Base-by-base conservation (phyloP, 1,284 basidiomycete species). In the Moesziomyces parantarcticus region DNA sequence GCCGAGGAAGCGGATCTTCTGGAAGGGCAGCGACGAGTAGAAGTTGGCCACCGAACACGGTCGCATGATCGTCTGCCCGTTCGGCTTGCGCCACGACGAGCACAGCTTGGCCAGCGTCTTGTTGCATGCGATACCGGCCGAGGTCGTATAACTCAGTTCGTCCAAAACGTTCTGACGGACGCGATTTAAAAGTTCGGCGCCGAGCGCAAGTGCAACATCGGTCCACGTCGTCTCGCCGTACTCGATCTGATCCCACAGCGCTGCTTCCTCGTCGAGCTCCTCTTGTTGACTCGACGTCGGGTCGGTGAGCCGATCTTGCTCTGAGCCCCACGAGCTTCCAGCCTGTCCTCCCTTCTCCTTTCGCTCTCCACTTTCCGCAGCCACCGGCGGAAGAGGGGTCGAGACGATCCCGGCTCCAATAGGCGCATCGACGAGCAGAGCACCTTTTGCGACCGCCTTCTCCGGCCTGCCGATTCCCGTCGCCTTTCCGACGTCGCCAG, bases 91-190 rank as follows among this genome's bases (percentile, higher is more conserved):
- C 60, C 59, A 66, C 8, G 67, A 67, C 7, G 80, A 77, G 47
- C 84, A 68, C 43, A 94, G 92, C 88, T 99, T 97, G 0, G 95
- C 91, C 40, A 98, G 87, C 66, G 94, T 92, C 84, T 97, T 99
- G 84, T 97, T 99, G 73, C 91, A 88, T 2, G 93, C 91, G 58
- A 99, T 92, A 1, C 97, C 97, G 89, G 97, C 96, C 47, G 93
- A 95, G 51, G 93, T 97, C 8, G 94, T 94, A 80, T 99, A 99
- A 18, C 93, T 92, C 22, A 99, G 87, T 76, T 89, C 88, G 26
- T 87, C 85, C 54, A 88, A 87, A 3, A 98, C 90, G 59, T 90
- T 89, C 65, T 86, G 86, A 70, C 92, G 87, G 43, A 91, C 89
- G 53, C 88, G 89, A n/a, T 87, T 86, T 90, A 97, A 96, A 41